phyloP scores from a whole-genome alignment of 148 eudicot genomes.

The Amaranthus hypochondriacus region DNA sequence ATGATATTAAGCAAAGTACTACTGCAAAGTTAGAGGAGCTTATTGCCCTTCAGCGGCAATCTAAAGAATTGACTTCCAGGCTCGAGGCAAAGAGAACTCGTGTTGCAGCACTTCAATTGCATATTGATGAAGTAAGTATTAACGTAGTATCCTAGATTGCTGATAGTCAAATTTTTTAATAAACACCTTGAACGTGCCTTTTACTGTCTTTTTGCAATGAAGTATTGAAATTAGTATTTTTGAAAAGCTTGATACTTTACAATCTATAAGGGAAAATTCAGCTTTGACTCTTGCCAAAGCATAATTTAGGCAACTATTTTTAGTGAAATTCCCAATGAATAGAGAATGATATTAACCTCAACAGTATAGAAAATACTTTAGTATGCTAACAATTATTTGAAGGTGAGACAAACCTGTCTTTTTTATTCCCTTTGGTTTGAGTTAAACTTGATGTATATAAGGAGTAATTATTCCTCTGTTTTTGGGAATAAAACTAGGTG shows the following conservation, averaged over 20 bases:
- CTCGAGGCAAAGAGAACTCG: conserved; percentile 58
- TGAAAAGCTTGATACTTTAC: no score
- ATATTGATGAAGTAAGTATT: conserved; percentile 59
- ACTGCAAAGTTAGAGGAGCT: conserved; percentile 65
- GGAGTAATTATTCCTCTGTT: no score
- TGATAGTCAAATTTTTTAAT: not conserved
- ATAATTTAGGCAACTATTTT: not conserved
- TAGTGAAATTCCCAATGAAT: not conserved
- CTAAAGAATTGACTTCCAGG: conserved; percentile 52
- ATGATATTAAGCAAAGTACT: conserved; percentile 56
- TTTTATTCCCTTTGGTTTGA: no score
- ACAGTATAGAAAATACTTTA: no score
- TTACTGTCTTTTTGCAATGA: not conserved
- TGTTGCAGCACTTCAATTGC: conserved; percentile 52
- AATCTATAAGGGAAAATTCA: no score
- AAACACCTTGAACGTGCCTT: not conserved
- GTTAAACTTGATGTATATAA: no score
- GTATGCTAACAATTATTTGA: no score
- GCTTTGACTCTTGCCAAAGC: not conserved
- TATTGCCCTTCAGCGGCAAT: conserved; percentile 65
- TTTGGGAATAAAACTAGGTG: no score
- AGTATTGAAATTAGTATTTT: not conserved
- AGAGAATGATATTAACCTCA: not conserved
- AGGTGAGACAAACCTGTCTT: no score
- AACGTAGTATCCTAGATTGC: not conserved